These are phyloP conservation scores for Uronychia binucleata DNA, from an alignment of 73 alveolate genomes.

Conservation along the genomic window DNA sequence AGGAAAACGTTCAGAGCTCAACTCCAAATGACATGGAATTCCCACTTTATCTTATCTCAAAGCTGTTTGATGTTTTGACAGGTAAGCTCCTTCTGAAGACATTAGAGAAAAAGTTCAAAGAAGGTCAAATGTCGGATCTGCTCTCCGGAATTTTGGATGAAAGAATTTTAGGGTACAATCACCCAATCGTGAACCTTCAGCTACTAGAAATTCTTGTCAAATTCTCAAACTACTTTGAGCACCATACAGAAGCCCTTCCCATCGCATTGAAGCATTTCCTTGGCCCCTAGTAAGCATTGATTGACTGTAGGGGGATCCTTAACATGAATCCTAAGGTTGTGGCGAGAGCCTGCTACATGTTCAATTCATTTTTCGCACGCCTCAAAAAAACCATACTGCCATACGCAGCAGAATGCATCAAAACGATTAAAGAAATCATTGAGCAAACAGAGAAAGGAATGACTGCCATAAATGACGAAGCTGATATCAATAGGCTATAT, in stretches of 20 bases:
- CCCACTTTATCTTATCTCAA: neutral
- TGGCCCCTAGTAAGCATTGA: too few relatives aligned
- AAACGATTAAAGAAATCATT: neutral
- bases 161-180: neutral
- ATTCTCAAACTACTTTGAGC: neutral
- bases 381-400: neutral
- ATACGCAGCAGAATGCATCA: neutral
- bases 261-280: neutral
- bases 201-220: neutral
- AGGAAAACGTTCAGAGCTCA: neutral
- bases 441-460: neutral
- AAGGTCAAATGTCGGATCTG: neutral
- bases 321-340: neutral
- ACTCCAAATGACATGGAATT: neutral
- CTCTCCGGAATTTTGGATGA: neutral
- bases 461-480: neutral
- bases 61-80: neutral
- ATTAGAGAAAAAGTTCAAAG: neutral
- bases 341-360: neutral
- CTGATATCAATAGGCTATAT: neutral
- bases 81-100: neutral
- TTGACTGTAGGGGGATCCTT: neutral
- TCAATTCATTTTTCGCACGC: neutral
- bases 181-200: neutral
- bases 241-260: neutral